A percentile compares a stretch with the other conserved stretches of the same genome.
phyloP scores from a whole-genome alignment of 2,329 filamentous ascomycete genomes.

The Apiospora koreana region DNA sequence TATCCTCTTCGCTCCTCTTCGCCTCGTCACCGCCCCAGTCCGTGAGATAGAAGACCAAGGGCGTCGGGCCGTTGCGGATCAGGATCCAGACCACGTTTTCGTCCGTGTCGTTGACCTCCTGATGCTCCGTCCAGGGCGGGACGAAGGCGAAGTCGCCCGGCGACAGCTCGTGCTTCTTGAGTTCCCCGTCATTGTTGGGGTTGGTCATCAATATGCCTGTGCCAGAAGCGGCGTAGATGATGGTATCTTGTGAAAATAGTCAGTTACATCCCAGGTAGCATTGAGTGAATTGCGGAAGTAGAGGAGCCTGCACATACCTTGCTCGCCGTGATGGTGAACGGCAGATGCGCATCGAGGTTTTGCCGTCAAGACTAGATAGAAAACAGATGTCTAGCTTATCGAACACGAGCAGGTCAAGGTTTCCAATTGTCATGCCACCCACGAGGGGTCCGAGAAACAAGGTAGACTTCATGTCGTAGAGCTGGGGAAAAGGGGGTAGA shows the following conservation, averaged over 20 bases:
- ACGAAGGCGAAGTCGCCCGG: conserved; percentile 71
- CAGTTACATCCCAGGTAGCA: neutral
- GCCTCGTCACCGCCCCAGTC: conserved; percentile 59
- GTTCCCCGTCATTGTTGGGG: conserved; percentile 50
- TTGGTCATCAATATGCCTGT: conserved; percentile 61
- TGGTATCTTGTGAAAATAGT: conserved; percentile 53
- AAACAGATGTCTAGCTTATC: neutral
- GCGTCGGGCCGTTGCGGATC: conserved; percentile 60
- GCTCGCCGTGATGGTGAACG: conserved; percentile 70
- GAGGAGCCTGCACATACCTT: conserved; percentile 47
- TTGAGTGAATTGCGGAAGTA: too few species aligned
- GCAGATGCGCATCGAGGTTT: conserved; percentile 62
- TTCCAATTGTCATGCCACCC: neutral
- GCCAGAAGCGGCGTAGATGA: conserved; percentile 66
- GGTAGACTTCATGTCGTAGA: neutral
- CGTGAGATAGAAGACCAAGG: conserved; percentile 62
- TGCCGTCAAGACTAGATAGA: conserved; percentile 57
- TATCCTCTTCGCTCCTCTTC: conserved; percentile 16
- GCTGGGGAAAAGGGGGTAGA: conserved; percentile 9
- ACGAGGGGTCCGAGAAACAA: neutral
- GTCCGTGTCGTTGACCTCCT: conserved; percentile 66
- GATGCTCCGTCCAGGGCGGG: conserved; percentile 70
- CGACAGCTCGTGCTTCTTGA: conserved; percentile 56
- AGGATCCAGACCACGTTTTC: conserved; percentile 64
- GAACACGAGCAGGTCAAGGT: neutral